Conservation (phyloP, 805 yeast genomes). For the Blastobotrys chiropterorum region DNA sequence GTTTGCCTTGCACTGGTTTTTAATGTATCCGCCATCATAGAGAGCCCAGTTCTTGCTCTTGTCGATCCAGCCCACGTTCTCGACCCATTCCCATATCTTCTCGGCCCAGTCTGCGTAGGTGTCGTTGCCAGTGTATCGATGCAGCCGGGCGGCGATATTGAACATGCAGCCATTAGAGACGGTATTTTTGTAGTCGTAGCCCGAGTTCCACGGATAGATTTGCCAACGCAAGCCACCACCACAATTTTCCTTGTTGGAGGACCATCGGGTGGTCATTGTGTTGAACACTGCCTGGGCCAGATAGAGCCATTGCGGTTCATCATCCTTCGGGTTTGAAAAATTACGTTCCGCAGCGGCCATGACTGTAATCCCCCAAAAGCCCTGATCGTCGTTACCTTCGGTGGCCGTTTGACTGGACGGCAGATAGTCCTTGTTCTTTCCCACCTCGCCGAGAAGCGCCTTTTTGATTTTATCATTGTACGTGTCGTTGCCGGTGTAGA, state of each 20-base stretch:
- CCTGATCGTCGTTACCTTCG: slow-evolving; percentile 93
- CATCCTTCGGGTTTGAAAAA: slow-evolving; percentile 53
- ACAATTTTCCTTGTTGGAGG: slow-evolving; percentile 51
- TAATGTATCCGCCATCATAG: slow-evolving; percentile 62
- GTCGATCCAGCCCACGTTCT: slow-evolving; percentile 37
- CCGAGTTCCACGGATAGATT: slow-evolving; percentile 80
- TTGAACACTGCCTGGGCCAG: slow-evolving; percentile 80
- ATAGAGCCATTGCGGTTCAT: slow-evolving; percentile 62
- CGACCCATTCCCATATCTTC: slow-evolving; percentile 67
- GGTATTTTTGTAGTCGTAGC: slow-evolving; percentile 79
- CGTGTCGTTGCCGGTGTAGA: slow-evolving; percentile 59
- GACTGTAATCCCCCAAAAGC: slow-evolving; percentile 83
- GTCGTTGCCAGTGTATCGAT: slow-evolving; percentile 65
- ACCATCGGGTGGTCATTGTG: slow-evolving; percentile 78
- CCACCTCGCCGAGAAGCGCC: slow-evolving; percentile 42
- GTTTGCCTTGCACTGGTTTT: slow-evolving; percentile 41
- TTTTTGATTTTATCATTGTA: slow-evolving; percentile 55
- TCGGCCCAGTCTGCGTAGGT: slow-evolving; percentile 68
- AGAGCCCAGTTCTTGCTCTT: slow-evolving; percentile 34
- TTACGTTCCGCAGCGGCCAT: slow-evolving; percentile 81
- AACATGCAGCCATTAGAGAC: slow-evolving; percentile 78
- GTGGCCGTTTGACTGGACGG: slow-evolving; percentile 77
- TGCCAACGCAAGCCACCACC: slow-evolving; percentile 89
- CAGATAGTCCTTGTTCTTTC: slow-evolving; percentile 57
- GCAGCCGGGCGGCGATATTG: slow-evolving; percentile 75